Conservation (phyloP, 441 rosid species). For the Aleurites moluccanus region DNA sequence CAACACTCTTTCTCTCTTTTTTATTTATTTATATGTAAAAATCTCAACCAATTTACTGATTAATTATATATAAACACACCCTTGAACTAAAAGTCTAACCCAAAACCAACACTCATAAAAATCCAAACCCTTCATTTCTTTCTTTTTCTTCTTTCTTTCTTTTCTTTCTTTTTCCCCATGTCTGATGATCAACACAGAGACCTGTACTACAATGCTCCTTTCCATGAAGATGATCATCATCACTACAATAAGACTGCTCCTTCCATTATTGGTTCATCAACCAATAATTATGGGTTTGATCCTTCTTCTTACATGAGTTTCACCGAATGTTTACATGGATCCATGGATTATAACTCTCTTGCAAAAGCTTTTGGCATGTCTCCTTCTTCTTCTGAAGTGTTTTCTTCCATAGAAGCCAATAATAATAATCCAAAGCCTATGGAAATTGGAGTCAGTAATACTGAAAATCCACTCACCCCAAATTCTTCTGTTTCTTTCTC, state of each 20-base stretch:
- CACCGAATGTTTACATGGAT: conserved; percentile 57
- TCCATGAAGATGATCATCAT: conserved; percentile 25
- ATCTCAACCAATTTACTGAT: conserved; percentile 21
- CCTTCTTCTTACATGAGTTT: conserved; percentile 48
- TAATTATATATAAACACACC: conserved; percentile 15
- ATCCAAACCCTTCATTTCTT: neutral
- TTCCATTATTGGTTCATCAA: conserved; percentile 18
- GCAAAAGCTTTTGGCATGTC: conserved; percentile 57
- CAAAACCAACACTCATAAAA: conserved; percentile 16
- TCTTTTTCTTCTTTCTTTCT: conserved; percentile 12
- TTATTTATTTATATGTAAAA: conserved; percentile 5
- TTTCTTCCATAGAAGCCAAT: conserved; percentile 41
- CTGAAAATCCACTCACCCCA: conserved; percentile 35
- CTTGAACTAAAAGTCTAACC: conserved; percentile 34
- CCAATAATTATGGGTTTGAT: conserved; percentile 29
- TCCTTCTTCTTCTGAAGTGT: conserved; percentile 43
- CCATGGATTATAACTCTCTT: conserved; percentile 62
- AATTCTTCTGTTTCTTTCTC: conserved; percentile 76
- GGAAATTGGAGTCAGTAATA: conserved; percentile 23
- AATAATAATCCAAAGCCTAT: conserved; percentile 23
- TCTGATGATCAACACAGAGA: conserved; percentile 47
- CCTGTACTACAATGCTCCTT: conserved; percentile 38
- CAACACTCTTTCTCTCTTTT: conserved; percentile 8
- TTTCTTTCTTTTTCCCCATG: conserved; percentile 35
- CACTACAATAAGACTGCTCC: conserved; percentile 23